phyloP scores from a whole-genome alignment of 2,329 filamentous ascomycete species.

The Cordyceps farinosa region DNA sequence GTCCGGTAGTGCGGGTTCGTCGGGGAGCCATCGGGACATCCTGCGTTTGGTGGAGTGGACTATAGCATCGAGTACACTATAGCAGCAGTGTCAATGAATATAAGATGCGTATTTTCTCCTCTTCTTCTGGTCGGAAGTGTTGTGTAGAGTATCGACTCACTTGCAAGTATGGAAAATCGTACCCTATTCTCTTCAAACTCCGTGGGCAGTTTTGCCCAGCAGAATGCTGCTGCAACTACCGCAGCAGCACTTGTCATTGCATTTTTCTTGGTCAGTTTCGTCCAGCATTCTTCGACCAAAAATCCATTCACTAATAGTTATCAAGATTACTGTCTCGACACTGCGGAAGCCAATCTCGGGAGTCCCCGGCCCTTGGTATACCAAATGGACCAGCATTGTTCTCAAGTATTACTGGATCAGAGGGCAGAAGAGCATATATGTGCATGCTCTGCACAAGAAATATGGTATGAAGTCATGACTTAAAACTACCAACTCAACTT shows the following conservation, averaged over 20 bases:
- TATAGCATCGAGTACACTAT: neutral
- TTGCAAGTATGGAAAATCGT: neutral
- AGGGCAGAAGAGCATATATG: neutral
- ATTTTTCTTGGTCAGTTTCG: neutral
- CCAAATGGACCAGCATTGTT: neutral
- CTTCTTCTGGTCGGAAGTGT: neutral
- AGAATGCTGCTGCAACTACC: neutral
- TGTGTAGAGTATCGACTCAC: neutral
- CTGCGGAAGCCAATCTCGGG: constrained; percentile 4
- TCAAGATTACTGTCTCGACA: neutral
- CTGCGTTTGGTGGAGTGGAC: neutral
- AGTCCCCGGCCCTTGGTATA: constrained; percentile 13
- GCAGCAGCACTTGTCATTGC: neutral
- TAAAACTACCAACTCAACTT: no score
- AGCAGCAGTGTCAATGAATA: neutral
- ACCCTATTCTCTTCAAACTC: neutral
- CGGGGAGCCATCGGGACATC: constrained; percentile 4
- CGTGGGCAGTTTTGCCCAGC: neutral
- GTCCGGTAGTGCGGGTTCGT: neutral
- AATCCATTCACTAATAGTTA: neutral
- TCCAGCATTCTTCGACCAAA: accelerated
- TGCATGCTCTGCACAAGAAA: constrained; percentile 9
- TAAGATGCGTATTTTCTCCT: neutral
- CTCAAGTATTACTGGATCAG: constrained; percentile 15
- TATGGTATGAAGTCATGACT: neutral